Evolutionary conservation across 768 basidiomycete species (phyloP).

Genomic region (Russula sp.): DNA sequence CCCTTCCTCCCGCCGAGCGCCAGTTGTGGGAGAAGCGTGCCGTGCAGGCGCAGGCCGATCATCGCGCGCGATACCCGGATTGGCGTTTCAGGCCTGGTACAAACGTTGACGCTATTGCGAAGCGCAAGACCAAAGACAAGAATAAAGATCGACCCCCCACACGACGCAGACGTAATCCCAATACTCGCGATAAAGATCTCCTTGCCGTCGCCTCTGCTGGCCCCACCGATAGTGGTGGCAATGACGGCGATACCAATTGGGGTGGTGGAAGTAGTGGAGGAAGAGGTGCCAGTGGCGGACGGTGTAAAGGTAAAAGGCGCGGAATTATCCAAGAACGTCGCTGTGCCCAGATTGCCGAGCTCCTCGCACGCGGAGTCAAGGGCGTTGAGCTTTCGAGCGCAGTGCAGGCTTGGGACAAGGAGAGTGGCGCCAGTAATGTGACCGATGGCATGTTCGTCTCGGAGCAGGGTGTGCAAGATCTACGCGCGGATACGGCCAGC

Average conservation of each 20-base stretch:
- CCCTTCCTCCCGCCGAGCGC: constrained; percentile 62
- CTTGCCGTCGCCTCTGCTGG: background rate
- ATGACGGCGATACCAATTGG: background rate
- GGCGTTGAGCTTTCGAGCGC: constrained; percentile 60
- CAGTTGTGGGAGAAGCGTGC: constrained; percentile 78
- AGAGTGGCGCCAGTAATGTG: constrained; percentile 34
- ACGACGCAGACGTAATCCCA: constrained; percentile 37
- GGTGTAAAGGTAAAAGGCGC: constrained; percentile 35
- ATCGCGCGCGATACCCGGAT: constrained; percentile 70
- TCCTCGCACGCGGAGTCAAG: constrained; percentile 64
- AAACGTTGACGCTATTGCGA: constrained; percentile 39
- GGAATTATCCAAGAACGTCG: constrained; percentile 53
- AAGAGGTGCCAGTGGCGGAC: constrained; percentile 1
- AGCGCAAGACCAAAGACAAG: constrained; percentile 34
- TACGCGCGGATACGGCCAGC: background rate
- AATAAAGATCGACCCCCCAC: constrained; percentile 44
- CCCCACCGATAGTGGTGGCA: background rate
- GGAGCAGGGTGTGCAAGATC: constrained; percentile 9
- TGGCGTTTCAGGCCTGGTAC: constrained; percentile 78
- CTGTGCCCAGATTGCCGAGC: constrained; percentile 63
- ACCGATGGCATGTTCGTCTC: constrained; percentile 30
- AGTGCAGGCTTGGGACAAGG: constrained; percentile 57
- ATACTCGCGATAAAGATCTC: constrained; percentile 35
- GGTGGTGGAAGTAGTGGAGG: background rate
- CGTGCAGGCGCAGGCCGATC: constrained; percentile 65